These are phyloP conservation scores for Thermothelomyces thermophilus DNA, from an alignment of 2,329 filamentous ascomycete species.

Conservation along the genomic window DNA sequence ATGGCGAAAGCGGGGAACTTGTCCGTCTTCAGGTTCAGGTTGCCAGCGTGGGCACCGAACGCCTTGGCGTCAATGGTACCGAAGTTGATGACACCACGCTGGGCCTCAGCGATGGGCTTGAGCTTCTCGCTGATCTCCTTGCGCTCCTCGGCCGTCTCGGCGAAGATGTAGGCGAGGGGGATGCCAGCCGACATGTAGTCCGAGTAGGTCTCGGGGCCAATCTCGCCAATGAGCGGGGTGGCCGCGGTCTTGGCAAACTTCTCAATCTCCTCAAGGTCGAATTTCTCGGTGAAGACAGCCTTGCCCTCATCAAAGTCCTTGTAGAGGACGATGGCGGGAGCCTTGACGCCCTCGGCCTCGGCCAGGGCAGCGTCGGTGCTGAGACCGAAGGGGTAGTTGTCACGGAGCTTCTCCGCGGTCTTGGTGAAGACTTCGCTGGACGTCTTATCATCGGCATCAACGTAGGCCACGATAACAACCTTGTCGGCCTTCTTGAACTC, in stretches of 20 bases:
- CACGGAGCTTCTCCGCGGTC: constrained; percentile 69
- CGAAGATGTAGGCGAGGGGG: constrained; percentile 95
- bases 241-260: constrained; percentile 78
- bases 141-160: constrained; percentile 86
- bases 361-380: constrained; percentile 77
- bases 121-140: constrained; percentile 67
- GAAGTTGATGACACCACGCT: constrained; percentile 94
- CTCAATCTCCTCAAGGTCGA: constrained; percentile 72
- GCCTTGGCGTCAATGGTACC: constrained; percentile 92
- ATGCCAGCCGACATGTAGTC: constrained; percentile 90
- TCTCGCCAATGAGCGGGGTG: constrained; percentile 88
- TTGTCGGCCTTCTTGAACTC: constrained; percentile 98
- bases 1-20: constrained; percentile 98
- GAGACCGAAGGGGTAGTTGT: constrained; percentile 87
- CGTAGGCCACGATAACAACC: constrained; percentile 87
- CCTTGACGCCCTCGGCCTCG: constrained; percentile 81
- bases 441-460: constrained; percentile 71
- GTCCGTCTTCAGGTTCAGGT: constrained; percentile 94
- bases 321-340: constrained; percentile 87
- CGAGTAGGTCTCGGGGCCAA: constrained; percentile 93
- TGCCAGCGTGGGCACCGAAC: constrained; percentile 89
- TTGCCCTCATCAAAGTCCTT: constrained; percentile 98
- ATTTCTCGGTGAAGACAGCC: constrained; percentile 72
- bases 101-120: constrained; percentile 81
- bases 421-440: constrained; percentile 78